Evolutionary conservation across 108 stramenopile species (phyloP).

Genomic region (Chaetoceros tenuissimus): DNA sequence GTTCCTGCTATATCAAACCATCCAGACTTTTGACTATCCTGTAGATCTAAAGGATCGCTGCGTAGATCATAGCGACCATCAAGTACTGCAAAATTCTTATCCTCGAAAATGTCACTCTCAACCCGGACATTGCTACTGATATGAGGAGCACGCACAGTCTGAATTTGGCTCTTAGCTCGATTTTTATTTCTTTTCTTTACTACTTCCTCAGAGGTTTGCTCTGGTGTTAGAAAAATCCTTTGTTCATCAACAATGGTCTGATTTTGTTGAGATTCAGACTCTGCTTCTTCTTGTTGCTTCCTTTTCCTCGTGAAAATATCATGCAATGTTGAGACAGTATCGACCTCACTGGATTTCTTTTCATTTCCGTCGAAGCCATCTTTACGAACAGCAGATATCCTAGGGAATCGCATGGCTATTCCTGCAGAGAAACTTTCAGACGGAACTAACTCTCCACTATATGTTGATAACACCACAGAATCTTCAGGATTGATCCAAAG

Average conservation of each 20-base stretch:
- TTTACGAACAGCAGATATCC: constrained; percentile 44
- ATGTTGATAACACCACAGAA: constrained; percentile 60
- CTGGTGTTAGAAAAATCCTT: constrained; percentile 55
- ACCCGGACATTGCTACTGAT: neutral
- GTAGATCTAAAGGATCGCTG: constrained; percentile 32
- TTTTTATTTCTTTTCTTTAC: constrained; percentile 20
- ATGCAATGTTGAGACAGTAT: constrained; percentile 34
- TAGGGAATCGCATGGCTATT: constrained; percentile 64
- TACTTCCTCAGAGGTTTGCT: constrained; percentile 31
- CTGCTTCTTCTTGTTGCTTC: constrained; percentile 20
- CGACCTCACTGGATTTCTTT: constrained; percentile 36
- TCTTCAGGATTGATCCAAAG: constrained; percentile 70
- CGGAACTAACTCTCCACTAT: constrained; percentile 59
- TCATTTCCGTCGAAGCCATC: constrained; percentile 33
- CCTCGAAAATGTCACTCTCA: constrained; percentile 31
- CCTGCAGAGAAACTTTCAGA: constrained; percentile 50
- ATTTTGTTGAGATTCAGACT: constrained; percentile 14
- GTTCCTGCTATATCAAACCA: constrained; percentile 39
- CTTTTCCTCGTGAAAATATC: constrained; percentile 14
- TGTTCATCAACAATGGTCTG: neutral
- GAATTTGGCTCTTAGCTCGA: constrained; percentile 16
- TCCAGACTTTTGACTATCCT: constrained; percentile 48
- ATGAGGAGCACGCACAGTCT: constrained; percentile 15
- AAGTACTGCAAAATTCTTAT: constrained; percentile 48
- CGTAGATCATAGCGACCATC: constrained; percentile 56